Percentiles rank a stretch among this genome's conserved stretches.
These are phyloP conservation scores for Skeletonema tropicum DNA, from an alignment of 108 stramenopile genomes.

Conservation along the genomic window DNA sequence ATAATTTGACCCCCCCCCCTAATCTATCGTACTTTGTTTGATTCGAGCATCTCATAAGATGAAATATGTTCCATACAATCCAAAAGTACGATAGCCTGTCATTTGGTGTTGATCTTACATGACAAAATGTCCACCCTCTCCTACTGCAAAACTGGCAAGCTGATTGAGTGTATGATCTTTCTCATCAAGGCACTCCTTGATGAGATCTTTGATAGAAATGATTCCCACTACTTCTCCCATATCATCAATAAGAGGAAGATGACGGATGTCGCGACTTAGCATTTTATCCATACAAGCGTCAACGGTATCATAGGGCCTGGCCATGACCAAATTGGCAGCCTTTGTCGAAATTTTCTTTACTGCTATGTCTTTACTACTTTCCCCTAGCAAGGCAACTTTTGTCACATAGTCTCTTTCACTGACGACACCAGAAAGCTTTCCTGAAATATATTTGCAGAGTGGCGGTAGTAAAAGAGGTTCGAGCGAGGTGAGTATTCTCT, in stretches of 20 bases:
- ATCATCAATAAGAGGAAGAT: conserved; percentile 88
- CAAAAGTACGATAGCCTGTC: neutral
- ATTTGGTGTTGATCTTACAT: conserved; percentile 19
- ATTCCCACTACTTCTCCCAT: conserved; percentile 72
- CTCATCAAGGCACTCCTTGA: conserved; percentile 75
- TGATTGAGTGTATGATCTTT: conserved; percentile 80
- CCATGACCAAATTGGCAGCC: conserved; percentile 84
- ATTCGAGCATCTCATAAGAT: neutral
- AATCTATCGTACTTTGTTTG: neutral
- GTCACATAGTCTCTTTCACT: conserved; percentile 91
- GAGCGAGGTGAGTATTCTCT: neutral
- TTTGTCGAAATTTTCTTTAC: conserved; percentile 91
- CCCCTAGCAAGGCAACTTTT: conserved; percentile 88
- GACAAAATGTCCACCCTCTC: conserved; percentile 83
- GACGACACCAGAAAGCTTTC: conserved; percentile 81
- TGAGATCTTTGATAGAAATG: conserved; percentile 87
- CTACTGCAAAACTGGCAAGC: conserved; percentile 82
- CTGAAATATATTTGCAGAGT: conserved; percentile 25
- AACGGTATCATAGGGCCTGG: conserved; percentile 75
- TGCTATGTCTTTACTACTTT: conserved; percentile 61
- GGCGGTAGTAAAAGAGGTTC: neutral
- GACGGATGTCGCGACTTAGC: conserved; percentile 88
- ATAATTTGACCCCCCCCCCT: neutral
- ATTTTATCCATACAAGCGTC: conserved; percentile 93
- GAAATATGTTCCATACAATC: neutral